Evolutionary conservation across 257 asterid genomes (phyloP).

Genomic region (Coffea eugenioides): DNA sequence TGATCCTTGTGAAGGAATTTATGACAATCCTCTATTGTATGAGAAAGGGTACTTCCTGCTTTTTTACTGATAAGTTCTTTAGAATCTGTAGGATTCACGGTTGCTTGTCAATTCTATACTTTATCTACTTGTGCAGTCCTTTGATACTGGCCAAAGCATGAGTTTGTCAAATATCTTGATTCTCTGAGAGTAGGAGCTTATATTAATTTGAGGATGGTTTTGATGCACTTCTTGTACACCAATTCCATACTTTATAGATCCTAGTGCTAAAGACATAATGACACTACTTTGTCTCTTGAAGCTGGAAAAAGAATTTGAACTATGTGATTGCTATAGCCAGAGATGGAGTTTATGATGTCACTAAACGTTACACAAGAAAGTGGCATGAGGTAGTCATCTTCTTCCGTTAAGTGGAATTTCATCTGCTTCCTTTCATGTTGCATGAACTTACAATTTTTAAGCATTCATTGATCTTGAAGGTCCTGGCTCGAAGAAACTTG

Average conservation of each 20-base stretch:
- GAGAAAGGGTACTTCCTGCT: conserved; percentile 78
- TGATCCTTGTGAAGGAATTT: conserved; percentile 97
- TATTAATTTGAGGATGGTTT: not conserved
- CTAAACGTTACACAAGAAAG: conserved; percentile 87
- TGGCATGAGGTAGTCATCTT: conserved; percentile 72
- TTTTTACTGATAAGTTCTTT: not conserved
- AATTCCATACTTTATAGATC: not conserved
- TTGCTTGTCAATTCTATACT: not conserved
- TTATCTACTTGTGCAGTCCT: not conserved
- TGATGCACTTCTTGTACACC: not conserved
- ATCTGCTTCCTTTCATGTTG: conserved; percentile 10
- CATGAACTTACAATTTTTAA: not conserved
- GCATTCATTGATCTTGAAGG: conserved; percentile 37
- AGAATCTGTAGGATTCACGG: not conserved
- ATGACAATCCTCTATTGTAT: conserved; percentile 84
- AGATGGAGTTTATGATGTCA: conserved; percentile 93
- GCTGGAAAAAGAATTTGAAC: conserved; percentile 83
- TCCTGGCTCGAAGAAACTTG: conserved; percentile 65
- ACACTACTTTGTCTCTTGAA: conserved; percentile 26
- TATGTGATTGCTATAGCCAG: conserved; percentile 69
- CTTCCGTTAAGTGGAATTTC: not conserved
- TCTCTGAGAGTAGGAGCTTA: not conserved
- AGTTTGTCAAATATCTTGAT: not conserved
- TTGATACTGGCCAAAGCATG: not conserved
- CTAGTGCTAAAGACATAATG: not conserved